phyloP scores from a whole-genome alignment of 1,284 basidiomycete genomes.

The Rhizoctonia solani region DNA sequence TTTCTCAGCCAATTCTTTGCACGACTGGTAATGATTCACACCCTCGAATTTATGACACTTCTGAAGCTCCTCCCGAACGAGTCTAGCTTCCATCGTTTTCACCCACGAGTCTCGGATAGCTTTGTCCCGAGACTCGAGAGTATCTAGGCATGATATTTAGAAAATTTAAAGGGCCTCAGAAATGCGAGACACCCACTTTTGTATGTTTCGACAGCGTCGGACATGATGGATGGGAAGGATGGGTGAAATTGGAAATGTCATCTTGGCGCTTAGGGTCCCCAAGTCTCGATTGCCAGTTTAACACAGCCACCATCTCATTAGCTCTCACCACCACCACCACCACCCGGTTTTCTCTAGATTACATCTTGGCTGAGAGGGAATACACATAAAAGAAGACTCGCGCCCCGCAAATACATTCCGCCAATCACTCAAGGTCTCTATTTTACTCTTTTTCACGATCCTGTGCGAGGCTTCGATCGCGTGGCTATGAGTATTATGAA shows the following conservation, averaged over 20 bases:
- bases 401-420: no score
- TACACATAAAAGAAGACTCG: no score
- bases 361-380: no score
- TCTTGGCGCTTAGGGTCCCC: not conserved
- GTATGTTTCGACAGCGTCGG: constrained; percentile 25
- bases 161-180: not conserved
- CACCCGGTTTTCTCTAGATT: not conserved
- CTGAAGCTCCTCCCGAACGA: constrained; percentile 87
- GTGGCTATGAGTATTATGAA: no score
- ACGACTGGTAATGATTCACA: constrained; percentile 88
- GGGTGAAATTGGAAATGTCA: constrained; percentile 5
- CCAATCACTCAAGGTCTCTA: no score
- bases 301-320: not conserved
- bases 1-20: constrained; percentile 83
- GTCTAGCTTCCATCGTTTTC: constrained; percentile 88
- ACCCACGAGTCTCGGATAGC: constrained; percentile 93
- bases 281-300: not conserved
- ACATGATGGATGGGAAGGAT: constrained; percentile 3
- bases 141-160: constrained; percentile 43
- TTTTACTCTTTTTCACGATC: no score
- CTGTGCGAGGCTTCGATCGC: no score
- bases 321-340: not conserved
- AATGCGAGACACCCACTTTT: not conserved
- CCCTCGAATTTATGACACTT: constrained; percentile 93
- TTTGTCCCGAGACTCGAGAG: constrained; percentile 65